A percentile compares a stretch with the other conserved stretches of the same genome.
Conservation (phyloP, 305 asterid species). For the Fraxinus albicans region DNA sequence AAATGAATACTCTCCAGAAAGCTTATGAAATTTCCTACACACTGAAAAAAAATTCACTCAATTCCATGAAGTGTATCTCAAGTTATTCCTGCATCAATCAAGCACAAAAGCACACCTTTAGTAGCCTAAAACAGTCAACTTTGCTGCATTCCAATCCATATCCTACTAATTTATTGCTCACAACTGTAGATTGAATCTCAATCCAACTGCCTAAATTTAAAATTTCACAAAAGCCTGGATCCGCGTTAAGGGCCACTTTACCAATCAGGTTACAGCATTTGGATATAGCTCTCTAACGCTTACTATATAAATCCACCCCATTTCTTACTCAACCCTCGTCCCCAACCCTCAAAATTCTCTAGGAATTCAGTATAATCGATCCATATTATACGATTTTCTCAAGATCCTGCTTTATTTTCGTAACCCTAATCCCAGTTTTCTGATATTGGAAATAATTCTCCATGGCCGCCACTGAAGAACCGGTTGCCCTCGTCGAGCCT, state of each 20-base stretch:
- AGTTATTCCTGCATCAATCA: constrained; percentile 47
- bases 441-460: neutral
- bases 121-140: constrained; percentile 27
- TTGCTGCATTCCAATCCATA: constrained; percentile 37
- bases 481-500: constrained; percentile 31
- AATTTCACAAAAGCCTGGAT: constrained; percentile 33
- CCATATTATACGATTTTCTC: constrained; percentile 14
- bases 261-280: constrained; percentile 58
- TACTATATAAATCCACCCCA: constrained; percentile 60
- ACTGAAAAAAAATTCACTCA: constrained; percentile 20
- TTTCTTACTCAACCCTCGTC: constrained; percentile 29
- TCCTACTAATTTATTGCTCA: constrained; percentile 22
- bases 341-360: constrained; percentile 18
- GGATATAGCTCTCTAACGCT: constrained; percentile 29
- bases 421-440: constrained; percentile 29
- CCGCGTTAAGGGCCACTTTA: constrained; percentile 49
- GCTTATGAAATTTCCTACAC: constrained; percentile 54
- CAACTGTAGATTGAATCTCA: constrained; percentile 50
- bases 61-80: constrained; percentile 24
- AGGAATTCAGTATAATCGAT: constrained; percentile 15
- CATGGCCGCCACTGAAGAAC: constrained; percentile 59
- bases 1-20: constrained; percentile 36
- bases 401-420: constrained; percentile 23
- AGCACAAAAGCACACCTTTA: constrained; percentile 72
- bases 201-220: constrained; percentile 69